These are phyloP conservation scores for Globisporangium paddicum DNA, from an alignment of 352 stramenopile species.

Conservation along the genomic window DNA sequence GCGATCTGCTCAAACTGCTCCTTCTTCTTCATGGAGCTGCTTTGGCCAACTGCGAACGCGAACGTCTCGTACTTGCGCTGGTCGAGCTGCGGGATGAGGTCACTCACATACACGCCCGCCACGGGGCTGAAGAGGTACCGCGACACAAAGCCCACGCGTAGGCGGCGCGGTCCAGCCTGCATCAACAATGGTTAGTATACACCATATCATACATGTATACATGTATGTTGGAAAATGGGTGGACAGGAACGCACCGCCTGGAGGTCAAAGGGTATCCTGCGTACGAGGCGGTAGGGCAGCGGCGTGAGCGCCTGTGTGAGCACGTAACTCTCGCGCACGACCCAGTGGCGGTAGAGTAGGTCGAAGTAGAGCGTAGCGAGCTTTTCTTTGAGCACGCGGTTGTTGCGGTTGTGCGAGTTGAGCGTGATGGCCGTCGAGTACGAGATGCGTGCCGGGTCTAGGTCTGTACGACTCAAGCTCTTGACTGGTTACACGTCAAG, in stretches of 20 bases:
- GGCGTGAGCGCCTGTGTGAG: constrained; percentile 45
- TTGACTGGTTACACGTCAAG: constrained; percentile 18
- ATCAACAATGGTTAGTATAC: neutral
- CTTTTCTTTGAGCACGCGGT: constrained; percentile 48
- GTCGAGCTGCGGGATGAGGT: constrained; percentile 56
- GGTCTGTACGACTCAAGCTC: constrained; percentile 25
- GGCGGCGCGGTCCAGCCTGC: constrained; percentile 28
- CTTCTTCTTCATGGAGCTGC: constrained; percentile 42
- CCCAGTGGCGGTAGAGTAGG: constrained; percentile 29
- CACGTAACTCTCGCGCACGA: constrained; percentile 36
- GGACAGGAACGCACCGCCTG: constrained; percentile 4
- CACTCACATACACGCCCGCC: constrained; percentile 55
- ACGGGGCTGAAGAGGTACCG: constrained; percentile 49
- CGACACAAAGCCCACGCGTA: constrained; percentile 65
- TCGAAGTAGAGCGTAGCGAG: constrained; percentile 49
- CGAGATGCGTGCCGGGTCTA: constrained; percentile 50
- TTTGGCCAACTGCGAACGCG: constrained; percentile 57
- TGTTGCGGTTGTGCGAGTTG: constrained; percentile 67
- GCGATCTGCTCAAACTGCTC: constrained; percentile 46
- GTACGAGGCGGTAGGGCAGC: constrained; percentile 23
- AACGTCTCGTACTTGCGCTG: constrained; percentile 62
- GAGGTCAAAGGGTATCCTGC: neutral
- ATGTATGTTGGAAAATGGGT: neutral
- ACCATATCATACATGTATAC: neutral
- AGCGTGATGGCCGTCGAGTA: constrained; percentile 57